phyloP scores from a whole-genome alignment of 768 basidiomycete genomes.

The Leccinum subtestaceum region DNA sequence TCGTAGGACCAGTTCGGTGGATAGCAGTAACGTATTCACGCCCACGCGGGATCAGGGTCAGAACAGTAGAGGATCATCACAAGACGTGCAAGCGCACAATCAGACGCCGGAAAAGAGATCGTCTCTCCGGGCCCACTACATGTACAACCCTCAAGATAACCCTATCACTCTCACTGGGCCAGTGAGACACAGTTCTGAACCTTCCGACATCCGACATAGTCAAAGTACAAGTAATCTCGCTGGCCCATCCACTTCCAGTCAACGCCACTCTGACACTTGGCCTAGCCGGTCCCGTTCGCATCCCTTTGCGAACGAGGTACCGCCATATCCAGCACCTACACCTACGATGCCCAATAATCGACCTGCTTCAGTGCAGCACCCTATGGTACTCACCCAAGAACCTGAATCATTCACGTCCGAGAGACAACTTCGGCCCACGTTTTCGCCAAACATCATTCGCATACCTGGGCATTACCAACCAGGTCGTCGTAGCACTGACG shows the following conservation, averaged over 20 bases:
- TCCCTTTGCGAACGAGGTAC: constrained; percentile 17
- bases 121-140: constrained; percentile 13
- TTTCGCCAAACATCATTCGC: constrained; percentile 65
- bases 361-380: constrained; percentile 12
- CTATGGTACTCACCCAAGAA: constrained; percentile 19
- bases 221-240: constrained; percentile 5
- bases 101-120: constrained; percentile 26
- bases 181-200: constrained; percentile 27
- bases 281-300: constrained; percentile 23
- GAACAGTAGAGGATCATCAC: constrained; percentile 14
- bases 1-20: constrained; percentile 25
- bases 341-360: constrained; percentile 15
- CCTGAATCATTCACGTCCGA: constrained; percentile 50
- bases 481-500: constrained; percentile 27
- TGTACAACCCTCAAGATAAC: constrained; percentile 21
- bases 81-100: constrained; percentile 15
- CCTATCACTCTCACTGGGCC: constrained; percentile 12
- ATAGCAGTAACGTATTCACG: constrained; percentile 12
- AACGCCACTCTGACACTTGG: constrained; percentile 22
- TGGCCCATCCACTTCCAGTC: constrained; percentile 19
- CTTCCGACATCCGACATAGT: constrained; percentile 11
- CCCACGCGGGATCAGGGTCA: constrained; percentile 24
- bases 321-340: constrained; percentile 32
- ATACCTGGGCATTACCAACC: constrained; percentile 59
- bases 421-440: constrained; percentile 60